Evolutionary conservation across 164 flowering plant species (phyloP), one percentile per base, ranked within the genome.

Genomic region (Kalanchoe fedtschenkoi): DNA sequence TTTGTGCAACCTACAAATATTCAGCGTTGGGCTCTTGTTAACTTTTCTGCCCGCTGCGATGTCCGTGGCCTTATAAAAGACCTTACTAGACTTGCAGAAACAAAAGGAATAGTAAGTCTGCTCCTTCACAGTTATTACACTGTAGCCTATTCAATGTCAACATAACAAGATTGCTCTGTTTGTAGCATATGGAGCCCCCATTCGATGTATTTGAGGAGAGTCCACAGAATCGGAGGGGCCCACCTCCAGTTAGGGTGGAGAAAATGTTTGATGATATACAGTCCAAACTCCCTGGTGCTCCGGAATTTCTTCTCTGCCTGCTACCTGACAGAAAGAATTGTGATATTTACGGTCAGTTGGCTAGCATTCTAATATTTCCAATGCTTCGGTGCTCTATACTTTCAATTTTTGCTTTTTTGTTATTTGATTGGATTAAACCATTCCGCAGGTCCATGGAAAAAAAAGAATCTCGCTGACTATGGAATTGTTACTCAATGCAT

Each of bases 401-500:
- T 32, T 51, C 32, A 51, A 4, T 26, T 37, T 9, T 5, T 51
- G 56, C 19, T 10, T 1, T n/a, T 58, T 34, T 19, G 13, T 34
- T 34, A n/a, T 33, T 34, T 34, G 61, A 33, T 5, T 21, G 28
- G 14, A 35, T 17, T 24, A 24, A 17, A 56, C 34, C 11, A 6
- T 64, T 22, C 17, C 26, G 19, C 44, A 80, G 88, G 88, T 26
- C 79, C 93, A 0, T 85, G 91, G 91, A 85, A 85, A 69, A 64
- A 67, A 30, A 85, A 76, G 69, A 73, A 71, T 72, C 83, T 85
- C n/a, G 67, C 88, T 39, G 96, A 95, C 0, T 69, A 73, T 71
- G 99, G 97, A 11, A 75, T 91, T 54, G 81, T 82, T 2, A 95
- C 97, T 11, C 99, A 95, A 61, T 95, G 99, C 70, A 80, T 95